phyloP scores from a whole-genome alignment of 257 asterid species.

The Jasminum sambac region DNA sequence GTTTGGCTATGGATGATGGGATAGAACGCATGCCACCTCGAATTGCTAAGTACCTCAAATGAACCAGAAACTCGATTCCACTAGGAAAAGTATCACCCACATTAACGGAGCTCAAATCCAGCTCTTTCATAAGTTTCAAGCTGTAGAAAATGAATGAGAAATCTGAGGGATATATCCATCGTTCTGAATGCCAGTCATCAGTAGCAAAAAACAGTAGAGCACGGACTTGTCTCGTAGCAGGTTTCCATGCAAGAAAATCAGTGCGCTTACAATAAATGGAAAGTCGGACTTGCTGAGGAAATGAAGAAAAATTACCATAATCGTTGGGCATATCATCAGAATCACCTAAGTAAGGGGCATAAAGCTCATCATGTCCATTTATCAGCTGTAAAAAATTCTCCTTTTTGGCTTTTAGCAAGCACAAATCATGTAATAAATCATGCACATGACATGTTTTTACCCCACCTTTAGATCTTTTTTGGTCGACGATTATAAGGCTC shows the following conservation, averaged over 20 bases:
- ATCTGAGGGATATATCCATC: neutral
- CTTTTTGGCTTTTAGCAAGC: neutral
- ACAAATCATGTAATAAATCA: neutral
- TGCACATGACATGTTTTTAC: neutral
- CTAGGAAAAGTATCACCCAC: neutral
- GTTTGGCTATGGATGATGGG: slow-evolving; percentile 5
- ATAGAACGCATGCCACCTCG: neutral
- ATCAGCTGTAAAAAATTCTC: neutral
- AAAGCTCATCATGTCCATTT: neutral
- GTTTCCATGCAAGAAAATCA: neutral
- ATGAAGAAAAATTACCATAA: neutral
- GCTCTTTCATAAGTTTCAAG: slow-evolving; percentile 6
- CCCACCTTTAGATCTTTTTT: slow-evolving; percentile 9
- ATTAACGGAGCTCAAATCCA: too few species aligned
- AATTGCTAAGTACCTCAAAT: slow-evolving; percentile 20
- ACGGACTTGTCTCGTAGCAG: neutral
- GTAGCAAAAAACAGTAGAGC: neutral
- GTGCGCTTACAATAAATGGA: neutral
- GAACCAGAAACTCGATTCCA: neutral
- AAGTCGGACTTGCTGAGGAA: neutral
- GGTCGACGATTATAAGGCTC: neutral
- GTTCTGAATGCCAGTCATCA: neutral
- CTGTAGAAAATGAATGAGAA: slow-evolving; percentile 5
- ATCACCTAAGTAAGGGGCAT: neutral
- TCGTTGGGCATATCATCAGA: neutral